Conservation (phyloP, 306 rosid species). For the Cucurbita pepo region DNA sequence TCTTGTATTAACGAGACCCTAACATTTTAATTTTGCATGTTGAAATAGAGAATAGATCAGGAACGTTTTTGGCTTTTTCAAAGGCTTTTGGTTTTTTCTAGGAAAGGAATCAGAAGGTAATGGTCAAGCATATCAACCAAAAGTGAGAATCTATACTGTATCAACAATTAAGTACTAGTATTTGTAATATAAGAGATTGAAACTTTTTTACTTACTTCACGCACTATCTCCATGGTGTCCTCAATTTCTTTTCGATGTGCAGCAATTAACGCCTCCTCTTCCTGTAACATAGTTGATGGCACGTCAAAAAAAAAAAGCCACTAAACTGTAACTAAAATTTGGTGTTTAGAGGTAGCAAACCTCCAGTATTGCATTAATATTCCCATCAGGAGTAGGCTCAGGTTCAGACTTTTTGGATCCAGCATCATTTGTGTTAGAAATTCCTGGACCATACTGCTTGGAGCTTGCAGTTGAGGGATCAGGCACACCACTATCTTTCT, state of each 20-base stretch:
- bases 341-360: slow-evolving; percentile 24
- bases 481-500: slow-evolving; percentile 34
- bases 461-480: slow-evolving; percentile 44
- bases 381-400: slow-evolving; percentile 48
- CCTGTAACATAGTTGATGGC: slow-evolving; percentile 31
- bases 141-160: background rate
- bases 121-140: too few species aligned
- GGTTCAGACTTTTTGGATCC: slow-evolving; percentile 41
- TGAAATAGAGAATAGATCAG: background rate
- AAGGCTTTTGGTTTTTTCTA: background rate
- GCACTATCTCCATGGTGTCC: slow-evolving; percentile 98
- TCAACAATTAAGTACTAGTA: background rate
- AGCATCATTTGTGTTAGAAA: slow-evolving; percentile 21
- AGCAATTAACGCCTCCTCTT: slow-evolving; percentile 85
- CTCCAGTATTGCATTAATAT: slow-evolving; percentile 72
- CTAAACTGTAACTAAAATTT: background rate
- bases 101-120: background rate
- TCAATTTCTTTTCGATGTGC: slow-evolving; percentile 97
- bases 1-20: background rate
- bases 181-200: background rate
- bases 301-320: background rate
- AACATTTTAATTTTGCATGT: background rate
- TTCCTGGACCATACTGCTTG: slow-evolving; percentile 37
- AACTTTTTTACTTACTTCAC: slow-evolving; percentile 53
- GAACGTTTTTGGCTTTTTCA: background rate